These are phyloP conservation scores for Pseudocercospora fijiensis DNA, from an alignment of 2,329 filamentous ascomycete genomes.

Conservation along the genomic window DNA sequence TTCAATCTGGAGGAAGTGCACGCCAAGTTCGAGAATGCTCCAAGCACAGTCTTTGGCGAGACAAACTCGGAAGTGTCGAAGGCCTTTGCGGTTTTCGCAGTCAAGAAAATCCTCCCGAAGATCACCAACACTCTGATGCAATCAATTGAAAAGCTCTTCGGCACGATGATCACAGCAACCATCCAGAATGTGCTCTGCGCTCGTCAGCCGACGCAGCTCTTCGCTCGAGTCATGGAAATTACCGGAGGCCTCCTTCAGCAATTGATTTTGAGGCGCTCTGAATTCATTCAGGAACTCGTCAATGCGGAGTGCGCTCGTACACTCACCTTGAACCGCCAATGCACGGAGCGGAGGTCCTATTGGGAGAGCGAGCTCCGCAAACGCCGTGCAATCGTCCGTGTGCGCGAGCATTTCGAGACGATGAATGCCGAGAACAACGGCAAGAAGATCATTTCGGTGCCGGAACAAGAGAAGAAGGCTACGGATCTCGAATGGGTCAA, in stretches of 20 bases:
- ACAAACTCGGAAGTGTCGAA: neutral
- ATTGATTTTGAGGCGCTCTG: slow-evolving; percentile 33
- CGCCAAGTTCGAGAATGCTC: slow-evolving; percentile 30
- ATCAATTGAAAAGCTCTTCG: slow-evolving; percentile 31
- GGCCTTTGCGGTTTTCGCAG: neutral
- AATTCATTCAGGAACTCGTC: slow-evolving; percentile 29
- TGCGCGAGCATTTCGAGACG: slow-evolving; percentile 33
- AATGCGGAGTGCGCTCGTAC: slow-evolving; percentile 40
- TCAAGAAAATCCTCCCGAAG: neutral
- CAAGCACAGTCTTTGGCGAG: slow-evolving; percentile 22
- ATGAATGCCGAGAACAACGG: slow-evolving; percentile 17
- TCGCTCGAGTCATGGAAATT: slow-evolving; percentile 28
- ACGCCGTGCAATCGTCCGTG: slow-evolving; percentile 32
- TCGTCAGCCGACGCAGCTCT: slow-evolving; percentile 38
- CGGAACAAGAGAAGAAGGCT: slow-evolving; percentile 36
- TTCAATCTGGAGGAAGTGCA: slow-evolving; percentile 36
- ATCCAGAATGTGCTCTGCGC: slow-evolving; percentile 33
- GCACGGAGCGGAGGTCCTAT: slow-evolving; percentile 27
- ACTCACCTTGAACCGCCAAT: slow-evolving; percentile 36
- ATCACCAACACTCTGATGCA: slow-evolving; percentile 28
- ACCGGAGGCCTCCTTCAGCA: slow-evolving; percentile 32
- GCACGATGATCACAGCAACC: slow-evolving; percentile 16
- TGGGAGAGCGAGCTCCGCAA: slow-evolving; percentile 30
- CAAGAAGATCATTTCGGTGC: slow-evolving; percentile 17
- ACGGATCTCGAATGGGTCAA: slow-evolving; percentile 32